Percentiles rank a stretch among this genome's conserved stretches.
These are phyloP conservation scores for Dactylonectria macrodidyma DNA, from an alignment of 2,329 filamentous ascomycete genomes.

Conservation along the genomic window DNA sequence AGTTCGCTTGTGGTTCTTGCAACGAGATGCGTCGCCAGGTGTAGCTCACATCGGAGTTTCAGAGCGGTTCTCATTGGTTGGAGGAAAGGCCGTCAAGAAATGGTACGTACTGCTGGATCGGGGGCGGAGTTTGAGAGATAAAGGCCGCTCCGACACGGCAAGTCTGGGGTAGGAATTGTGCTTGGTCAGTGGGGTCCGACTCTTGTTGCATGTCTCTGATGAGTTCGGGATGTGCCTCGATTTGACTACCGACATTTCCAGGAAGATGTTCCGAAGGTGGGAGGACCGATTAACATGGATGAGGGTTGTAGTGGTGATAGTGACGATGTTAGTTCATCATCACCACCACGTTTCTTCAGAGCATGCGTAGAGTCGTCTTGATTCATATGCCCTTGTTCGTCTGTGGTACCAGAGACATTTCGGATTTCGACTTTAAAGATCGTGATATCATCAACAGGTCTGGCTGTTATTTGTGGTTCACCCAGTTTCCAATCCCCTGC, in stretches of 20 bases:
- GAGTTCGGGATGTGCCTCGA: not conserved
- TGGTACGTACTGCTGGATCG: not conserved
- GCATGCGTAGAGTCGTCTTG: not conserved
- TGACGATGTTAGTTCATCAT: not conserved
- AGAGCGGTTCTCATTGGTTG: not conserved
- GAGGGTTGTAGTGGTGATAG: not conserved
- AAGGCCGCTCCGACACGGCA: not conserved
- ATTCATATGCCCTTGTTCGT: not conserved
- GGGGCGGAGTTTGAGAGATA: constrained; percentile 9
- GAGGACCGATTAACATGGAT: not conserved
- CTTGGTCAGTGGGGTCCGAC: not conserved
- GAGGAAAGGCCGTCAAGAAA: not conserved
- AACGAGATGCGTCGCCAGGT: constrained; percentile 7
- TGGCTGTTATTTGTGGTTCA: not conserved
- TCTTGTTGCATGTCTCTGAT: not conserved
- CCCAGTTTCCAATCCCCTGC: not conserved
- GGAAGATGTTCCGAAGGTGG: not conserved
- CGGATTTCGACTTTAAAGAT: not conserved
- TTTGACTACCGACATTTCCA: constrained; percentile 2
- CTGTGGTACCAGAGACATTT: not conserved
- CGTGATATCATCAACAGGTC: not conserved
- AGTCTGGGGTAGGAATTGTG: not conserved
- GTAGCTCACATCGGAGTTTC: constrained; percentile 5
- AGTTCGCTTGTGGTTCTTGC: constrained; percentile 1
- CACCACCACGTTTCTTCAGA: not conserved